Evolutionary conservation across 768 basidiomycete species (phyloP).

Genomic region (Boletus subparvulus): DNA sequence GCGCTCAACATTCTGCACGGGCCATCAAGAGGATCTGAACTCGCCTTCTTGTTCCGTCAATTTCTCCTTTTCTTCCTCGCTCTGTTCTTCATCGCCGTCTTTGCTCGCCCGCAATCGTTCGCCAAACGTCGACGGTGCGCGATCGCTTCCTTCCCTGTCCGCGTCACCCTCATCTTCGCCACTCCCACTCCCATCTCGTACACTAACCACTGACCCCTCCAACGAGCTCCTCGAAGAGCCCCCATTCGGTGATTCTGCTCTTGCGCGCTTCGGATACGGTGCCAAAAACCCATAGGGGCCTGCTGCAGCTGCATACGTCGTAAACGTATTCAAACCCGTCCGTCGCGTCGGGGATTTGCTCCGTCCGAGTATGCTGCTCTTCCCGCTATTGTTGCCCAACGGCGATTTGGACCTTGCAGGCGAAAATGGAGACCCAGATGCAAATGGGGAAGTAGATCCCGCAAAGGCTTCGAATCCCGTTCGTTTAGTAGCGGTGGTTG

Average conservation of each 20-base stretch:
- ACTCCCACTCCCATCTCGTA: conserved; percentile 33
- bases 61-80: conserved; percentile 41
- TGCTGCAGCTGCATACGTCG: conserved; percentile 52
- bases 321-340: conserved; percentile 48
- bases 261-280: conserved; percentile 54
- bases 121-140: conserved; percentile 49
- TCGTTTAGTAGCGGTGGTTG: conserved; percentile 46
- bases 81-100: conserved; percentile 55
- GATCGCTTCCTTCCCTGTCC: conserved; percentile 32
- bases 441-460: conserved; percentile 51
- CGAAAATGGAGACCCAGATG: conserved; percentile 34
- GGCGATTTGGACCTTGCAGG: conserved; percentile 54
- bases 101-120: conserved; percentile 64
- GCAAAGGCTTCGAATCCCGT: conserved; percentile 60
- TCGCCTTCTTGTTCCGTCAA: conserved; percentile 70
- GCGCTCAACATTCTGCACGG: not conserved
- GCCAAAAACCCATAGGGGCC: conserved; percentile 42
- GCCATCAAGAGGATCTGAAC: conserved; percentile 16
- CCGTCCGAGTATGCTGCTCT: conserved; percentile 29
- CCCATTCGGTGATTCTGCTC: conserved; percentile 49
- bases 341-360: conserved; percentile 60
- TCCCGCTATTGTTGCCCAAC: conserved; percentile 25
- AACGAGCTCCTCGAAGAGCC: conserved; percentile 44
- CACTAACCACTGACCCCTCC: conserved; percentile 30
- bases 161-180: conserved; percentile 47